Percentiles rank a stretch among this genome's conserved stretches.
Conservation (phyloP, 2,329 filamentous ascomycete genomes). For the Fusarium irregulare region DNA sequence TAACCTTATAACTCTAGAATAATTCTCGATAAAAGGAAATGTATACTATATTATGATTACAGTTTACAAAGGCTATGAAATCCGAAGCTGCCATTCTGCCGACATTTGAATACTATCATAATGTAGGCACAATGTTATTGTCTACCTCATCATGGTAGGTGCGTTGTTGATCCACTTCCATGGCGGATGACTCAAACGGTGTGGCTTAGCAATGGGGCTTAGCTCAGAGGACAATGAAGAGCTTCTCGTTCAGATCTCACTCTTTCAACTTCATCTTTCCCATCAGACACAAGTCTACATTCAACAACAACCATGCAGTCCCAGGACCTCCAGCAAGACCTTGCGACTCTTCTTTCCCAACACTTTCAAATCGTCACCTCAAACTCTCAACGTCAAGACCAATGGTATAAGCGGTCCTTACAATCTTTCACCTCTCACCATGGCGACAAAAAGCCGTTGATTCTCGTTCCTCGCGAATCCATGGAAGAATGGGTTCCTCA, state of each 20-base stretch:
- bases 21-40: no score
- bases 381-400: constrained; percentile 16
- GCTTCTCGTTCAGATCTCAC: neutral
- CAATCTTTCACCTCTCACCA: neutral
- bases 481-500: constrained; percentile 8
- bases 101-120: no score
- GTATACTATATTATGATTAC: no score
- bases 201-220: neutral
- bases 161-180: neutral
- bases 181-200: neutral
- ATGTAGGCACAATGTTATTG: no score
- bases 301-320: accelerated
- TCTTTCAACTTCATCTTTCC: no score
- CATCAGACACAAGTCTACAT: no score
- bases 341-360: neutral
- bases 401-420: constrained; percentile 21
- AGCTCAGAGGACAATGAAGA: neutral
- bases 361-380: constrained; percentile 9
- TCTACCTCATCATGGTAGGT: no score
- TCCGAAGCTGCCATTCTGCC: no score
- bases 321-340: accelerated
- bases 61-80: no score
- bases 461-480: neutral
- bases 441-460: neutral
- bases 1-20: no score